Evolutionary conservation across 352 stramenopile species (phyloP), one percentile per base, ranked within the genome.

Genomic region (Pythium chondricola): DNA sequence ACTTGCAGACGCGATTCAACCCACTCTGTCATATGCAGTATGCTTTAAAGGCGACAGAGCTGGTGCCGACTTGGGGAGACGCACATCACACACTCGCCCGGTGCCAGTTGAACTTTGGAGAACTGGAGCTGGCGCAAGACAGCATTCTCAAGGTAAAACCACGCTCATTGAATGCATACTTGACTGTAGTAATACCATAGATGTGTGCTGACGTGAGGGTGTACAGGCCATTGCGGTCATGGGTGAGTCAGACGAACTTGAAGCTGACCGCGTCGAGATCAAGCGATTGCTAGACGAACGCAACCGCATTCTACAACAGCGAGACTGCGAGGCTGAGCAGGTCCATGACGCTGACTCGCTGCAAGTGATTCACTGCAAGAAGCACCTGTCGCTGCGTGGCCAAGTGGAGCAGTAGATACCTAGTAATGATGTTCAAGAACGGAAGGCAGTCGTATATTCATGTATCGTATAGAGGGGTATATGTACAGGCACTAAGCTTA

Each of bases 61-160:
- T 82, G 22, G 65, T 60, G 0, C 80, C 80, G 11, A 29, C 22
- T 2, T 94, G 80, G 80, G 71, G 67, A 21, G 83, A 91, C 22
- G 78, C 53, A 20, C 88, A 76, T 44, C 75, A 75, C 13, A 92
- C 83, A 6, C 56, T 94, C 3, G 69, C 72, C 36, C 57, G 79
- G 18, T 76, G 70, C 27, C 83, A 90, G 13, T 45, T 91, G 21
- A 93, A 93, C 48, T 91, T 82, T 57, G 83, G 83, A 4, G 83
- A 93, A 53, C 53, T 93, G 13, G 55, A 76, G 14, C 48, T 93
- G n/a, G 77, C 82, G 6, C 48, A 60, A 8, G 16, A 62, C 8
- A 74, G 77, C 48, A 52, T 89, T 24, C 26, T 65, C 16, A 64
- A 74, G 67, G 80, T 88, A 36, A 3, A n/a, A n/a, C n/a, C n/a